Conservation (phyloP, 2,329 filamentous ascomycete species). For the Raffaelea deltoideospora region DNA sequence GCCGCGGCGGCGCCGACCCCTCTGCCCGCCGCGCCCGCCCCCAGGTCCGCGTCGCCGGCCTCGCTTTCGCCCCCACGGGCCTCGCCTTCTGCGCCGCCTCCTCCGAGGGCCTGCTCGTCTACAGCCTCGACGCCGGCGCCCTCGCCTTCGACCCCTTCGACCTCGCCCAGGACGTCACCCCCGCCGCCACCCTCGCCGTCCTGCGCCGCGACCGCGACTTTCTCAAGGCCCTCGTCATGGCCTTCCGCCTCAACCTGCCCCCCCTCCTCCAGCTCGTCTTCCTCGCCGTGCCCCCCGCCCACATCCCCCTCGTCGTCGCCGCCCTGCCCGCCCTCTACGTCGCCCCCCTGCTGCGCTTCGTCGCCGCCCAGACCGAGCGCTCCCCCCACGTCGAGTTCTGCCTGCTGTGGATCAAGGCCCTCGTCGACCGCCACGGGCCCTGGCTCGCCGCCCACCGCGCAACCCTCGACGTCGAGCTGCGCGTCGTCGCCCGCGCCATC, state of each 20-base stretch:
- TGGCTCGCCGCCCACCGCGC: constrained; percentile 70
- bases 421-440: constrained; percentile 68
- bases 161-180: constrained; percentile 85
- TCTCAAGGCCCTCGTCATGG: constrained; percentile 89
- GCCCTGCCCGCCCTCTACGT: constrained; percentile 78
- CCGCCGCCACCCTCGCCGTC: constrained; percentile 61
- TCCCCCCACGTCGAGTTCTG: constrained; percentile 93
- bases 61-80: constrained; percentile 80
- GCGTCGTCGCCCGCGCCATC: constrained; percentile 68
- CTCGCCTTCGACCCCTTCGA: constrained; percentile 93
- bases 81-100: constrained; percentile 87
- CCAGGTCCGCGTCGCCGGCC: constrained; percentile 69
- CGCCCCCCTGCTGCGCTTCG: constrained; percentile 67
- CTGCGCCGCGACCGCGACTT: constrained; percentile 59
- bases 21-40: constrained; percentile 61
- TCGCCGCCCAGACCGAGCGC: constrained; percentile 75
- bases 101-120: constrained; percentile 86
- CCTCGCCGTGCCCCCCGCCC: constrained; percentile 59
- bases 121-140: constrained; percentile 72
- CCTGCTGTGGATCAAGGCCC: constrained; percentile 75
- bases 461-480: constrained; percentile 69
- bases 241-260: constrained; percentile 84
- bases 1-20: constrained; percentile 68
- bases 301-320: constrained; percentile 64
- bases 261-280: constrained; percentile 74